These are phyloP conservation scores for Tuber indicum DNA, from an alignment of 495 filamentous ascomycete species.

Conservation along the genomic window DNA sequence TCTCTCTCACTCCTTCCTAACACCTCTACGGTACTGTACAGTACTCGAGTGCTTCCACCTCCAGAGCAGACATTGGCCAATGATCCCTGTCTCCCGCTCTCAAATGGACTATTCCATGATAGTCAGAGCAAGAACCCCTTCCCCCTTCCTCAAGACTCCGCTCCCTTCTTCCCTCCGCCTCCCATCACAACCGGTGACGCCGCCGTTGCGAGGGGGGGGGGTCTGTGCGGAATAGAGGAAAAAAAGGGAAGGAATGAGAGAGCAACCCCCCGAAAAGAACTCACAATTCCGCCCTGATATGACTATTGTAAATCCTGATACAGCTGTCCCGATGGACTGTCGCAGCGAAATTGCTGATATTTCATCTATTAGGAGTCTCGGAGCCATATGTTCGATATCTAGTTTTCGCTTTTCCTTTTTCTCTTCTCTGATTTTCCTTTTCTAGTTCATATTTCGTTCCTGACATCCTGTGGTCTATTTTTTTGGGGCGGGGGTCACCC, in stretches of 20 bases:
- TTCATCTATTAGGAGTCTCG: constrained; percentile 8
- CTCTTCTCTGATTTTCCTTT: background rate
- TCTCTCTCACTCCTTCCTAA: background rate
- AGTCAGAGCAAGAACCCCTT: background rate
- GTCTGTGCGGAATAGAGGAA: constrained; percentile 19
- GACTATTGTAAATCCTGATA: constrained; percentile 3
- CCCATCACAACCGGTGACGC: constrained; percentile 32
- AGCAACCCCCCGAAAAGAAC: constrained; percentile 22
- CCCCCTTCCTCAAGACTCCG: background rate
- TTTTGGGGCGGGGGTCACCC: background rate
- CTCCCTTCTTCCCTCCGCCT: background rate
- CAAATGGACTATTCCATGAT: background rate
- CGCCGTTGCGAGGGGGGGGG: constrained; percentile 14
- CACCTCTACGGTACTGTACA: background rate
- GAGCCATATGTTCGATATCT: background rate
- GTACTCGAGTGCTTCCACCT: background rate
- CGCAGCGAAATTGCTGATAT: constrained; percentile 7
- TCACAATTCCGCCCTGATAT: constrained; percentile 16
- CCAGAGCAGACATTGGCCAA: background rate
- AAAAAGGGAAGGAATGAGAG: constrained; percentile 16
- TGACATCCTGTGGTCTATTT: background rate
- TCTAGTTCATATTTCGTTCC: background rate
- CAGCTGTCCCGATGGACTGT: constrained; percentile 18
- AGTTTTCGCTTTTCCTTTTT: background rate
- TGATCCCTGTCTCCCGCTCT: background rate